A percentile compares a stretch with the other conserved stretches of the same genome.
Conservation (phyloP, 2,329 filamentous ascomycete genomes). For the Hypoxylon sp. region DNA sequence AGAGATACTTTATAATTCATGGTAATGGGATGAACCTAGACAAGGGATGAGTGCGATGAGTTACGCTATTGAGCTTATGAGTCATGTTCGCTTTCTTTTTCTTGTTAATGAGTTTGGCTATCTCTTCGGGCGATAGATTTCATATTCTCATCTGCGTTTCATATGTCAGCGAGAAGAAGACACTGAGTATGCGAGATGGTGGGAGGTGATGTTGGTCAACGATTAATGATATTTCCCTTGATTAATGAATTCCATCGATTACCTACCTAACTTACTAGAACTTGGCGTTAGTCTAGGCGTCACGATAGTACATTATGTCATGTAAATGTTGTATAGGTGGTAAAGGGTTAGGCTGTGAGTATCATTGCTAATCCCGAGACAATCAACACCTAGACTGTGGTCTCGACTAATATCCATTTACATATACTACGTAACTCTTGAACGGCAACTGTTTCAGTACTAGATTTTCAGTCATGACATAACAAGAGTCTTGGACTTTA, state of each 20-base stretch:
- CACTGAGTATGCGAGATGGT: background rate
- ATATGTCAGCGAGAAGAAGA: background rate
- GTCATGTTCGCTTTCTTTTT: constrained; percentile 10
- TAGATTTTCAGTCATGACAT: no score
- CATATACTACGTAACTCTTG: no score
- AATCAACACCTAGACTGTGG: no score
- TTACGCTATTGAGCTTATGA: constrained; percentile 21
- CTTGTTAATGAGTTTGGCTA: background rate
- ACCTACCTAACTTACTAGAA: background rate
- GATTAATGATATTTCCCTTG: constrained; percentile 5
- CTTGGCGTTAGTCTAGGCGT: background rate
- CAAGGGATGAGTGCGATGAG: constrained; percentile 12
- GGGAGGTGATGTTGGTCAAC: background rate
- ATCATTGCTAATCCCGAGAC: no score
- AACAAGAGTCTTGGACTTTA: no score
- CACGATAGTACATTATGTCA: background rate
- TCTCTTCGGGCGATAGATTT: constrained; percentile 1
- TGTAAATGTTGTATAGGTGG: background rate
- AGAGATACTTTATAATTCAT: constrained; percentile 33
- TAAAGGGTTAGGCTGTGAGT: background rate
- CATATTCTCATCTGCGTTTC: background rate
- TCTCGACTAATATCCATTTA: no score
- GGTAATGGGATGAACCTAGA: background rate
- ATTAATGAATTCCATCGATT: constrained; percentile 2
- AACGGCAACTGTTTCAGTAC: no score